Percentiles rank a stretch among this genome's conserved stretches.
These are phyloP conservation scores for Puya raimondii DNA, from an alignment of 176 grass and related monocot genomes.

Conservation along the genomic window DNA sequence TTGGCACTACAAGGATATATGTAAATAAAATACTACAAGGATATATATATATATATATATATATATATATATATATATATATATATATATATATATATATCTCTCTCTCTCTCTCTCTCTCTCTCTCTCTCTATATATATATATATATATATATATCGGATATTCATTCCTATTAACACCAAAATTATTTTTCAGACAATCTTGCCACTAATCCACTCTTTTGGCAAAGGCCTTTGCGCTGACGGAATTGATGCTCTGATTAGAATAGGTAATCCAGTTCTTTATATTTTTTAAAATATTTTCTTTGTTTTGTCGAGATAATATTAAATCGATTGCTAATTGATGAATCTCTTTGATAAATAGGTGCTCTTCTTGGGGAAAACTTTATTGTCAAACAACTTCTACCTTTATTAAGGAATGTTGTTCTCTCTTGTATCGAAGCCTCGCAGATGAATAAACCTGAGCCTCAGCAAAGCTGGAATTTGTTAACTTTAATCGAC, in stretches of 20 bases:
- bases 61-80: too few species aligned
- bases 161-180: constrained; percentile 3
- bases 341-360: constrained; percentile 2
- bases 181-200: constrained; percentile 55
- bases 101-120: too few species aligned
- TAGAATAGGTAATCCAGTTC: constrained; percentile 70
- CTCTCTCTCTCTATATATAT: too few species aligned
- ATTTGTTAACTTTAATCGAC: constrained; percentile 51
- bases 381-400: constrained; percentile 66
- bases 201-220: constrained; percentile 73
- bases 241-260: constrained; percentile 88
- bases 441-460: constrained; percentile 51
- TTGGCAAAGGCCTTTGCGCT: constrained; percentile 79
- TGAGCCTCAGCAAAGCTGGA: constrained; percentile 77
- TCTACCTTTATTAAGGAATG: constrained; percentile 67
- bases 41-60: too few species aligned
- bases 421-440: constrained; percentile 50
- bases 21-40: too few species aligned
- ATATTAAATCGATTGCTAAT: constrained; percentile 5
- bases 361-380: constrained; percentile 87
- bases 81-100: too few species aligned
- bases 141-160: too few species aligned
- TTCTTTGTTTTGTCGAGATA: constrained; percentile 1
- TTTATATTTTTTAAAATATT: constrained; percentile 8
- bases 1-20: too few species aligned